Evolutionary conservation across 106 monocot species (phyloP), one percentile per base, ranked within the genome.

Genomic region (Hemerocallis citrina): DNA sequence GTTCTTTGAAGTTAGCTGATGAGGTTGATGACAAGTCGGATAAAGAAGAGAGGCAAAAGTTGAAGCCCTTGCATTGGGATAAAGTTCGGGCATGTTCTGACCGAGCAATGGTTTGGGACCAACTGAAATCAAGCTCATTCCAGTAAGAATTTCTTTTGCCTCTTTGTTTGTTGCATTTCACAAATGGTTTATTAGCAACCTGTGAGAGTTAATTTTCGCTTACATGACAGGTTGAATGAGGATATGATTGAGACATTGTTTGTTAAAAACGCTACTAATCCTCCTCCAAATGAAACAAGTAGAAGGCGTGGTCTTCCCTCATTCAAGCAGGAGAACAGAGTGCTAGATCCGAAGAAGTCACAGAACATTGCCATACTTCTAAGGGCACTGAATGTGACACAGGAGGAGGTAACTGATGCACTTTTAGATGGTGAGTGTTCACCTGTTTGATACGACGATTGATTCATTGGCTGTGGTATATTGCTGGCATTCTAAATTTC

Each of bases 331-430:
- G 89, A 84, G 46, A 68, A 77, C 39, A 77, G 71, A 75, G 80
- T 89, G 25, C 59, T 89, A 21, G 89, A 84, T 61, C 77, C 89
- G 1, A 88, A 88, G 76, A 88, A 88, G 65, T 74, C 89, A 5
- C 89, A 89, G 71, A 89, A 89, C 61, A 89, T 89, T 7, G 84
- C 89, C 0, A 89, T 84, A 46, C 77, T 89, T 28, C 38, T 89
- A 20, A 68, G 83, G 46, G 89, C 89, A 48, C 49, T 89, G 40
- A 89, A 89, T 59, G 89, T 89, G 52, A 89, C 89, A 14, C 64
- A 68, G 36, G 89, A 89, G 61, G 89, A 89, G 58, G 83, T 89
- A 44, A 64, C 77, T 27, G 89, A 89, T 57, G 80, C 83, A 2
- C 72, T 89, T 25, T 70, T 80, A 45, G 80, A 84, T 55, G 89